Conservation (phyloP, 345 rosid species). For the Eucalyptus shirleyi region DNA sequence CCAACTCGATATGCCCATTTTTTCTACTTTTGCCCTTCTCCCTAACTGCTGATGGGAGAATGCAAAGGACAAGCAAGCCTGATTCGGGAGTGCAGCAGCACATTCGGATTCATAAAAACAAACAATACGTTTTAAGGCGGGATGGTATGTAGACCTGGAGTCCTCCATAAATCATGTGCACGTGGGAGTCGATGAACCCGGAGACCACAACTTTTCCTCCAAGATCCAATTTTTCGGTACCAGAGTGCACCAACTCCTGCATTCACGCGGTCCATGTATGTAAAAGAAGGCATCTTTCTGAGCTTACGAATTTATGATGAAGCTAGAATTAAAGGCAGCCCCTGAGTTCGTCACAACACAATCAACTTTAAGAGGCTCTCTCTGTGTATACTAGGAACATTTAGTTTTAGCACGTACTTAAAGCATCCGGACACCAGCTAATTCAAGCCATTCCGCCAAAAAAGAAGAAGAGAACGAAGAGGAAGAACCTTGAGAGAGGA, state of each 20-base stretch:
- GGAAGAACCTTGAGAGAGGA: slow-evolving; percentile 49
- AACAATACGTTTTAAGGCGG: not conserved
- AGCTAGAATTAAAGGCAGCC: not conserved
- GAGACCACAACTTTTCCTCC: slow-evolving; percentile 78
- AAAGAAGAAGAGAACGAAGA: not conserved
- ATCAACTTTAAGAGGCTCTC: not conserved
- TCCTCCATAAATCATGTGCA: slow-evolving; percentile 66
- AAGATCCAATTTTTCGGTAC: slow-evolving; percentile 47
- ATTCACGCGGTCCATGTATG: not conserved
- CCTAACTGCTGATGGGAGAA: not conserved
- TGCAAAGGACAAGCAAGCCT: not conserved
- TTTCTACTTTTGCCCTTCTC: not conserved
- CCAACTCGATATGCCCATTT: not conserved
- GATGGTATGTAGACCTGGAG: slow-evolving; percentile 41
- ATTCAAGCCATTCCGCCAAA: not conserved
- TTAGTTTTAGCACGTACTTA: not conserved
- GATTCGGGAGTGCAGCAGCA: not conserved
- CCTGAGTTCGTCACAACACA: not conserved
- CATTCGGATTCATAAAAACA: not conserved
- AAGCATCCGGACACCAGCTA: not conserved
- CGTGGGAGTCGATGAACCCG: slow-evolving; percentile 93
- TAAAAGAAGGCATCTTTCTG: not conserved
- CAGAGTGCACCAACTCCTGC: slow-evolving; percentile 50
- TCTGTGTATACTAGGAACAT: not conserved
- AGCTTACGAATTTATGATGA: not conserved